Base-by-base conservation (phyloP, 139 green algal genomes). In the Auxenochlorella pyrenoidosa region DNA sequence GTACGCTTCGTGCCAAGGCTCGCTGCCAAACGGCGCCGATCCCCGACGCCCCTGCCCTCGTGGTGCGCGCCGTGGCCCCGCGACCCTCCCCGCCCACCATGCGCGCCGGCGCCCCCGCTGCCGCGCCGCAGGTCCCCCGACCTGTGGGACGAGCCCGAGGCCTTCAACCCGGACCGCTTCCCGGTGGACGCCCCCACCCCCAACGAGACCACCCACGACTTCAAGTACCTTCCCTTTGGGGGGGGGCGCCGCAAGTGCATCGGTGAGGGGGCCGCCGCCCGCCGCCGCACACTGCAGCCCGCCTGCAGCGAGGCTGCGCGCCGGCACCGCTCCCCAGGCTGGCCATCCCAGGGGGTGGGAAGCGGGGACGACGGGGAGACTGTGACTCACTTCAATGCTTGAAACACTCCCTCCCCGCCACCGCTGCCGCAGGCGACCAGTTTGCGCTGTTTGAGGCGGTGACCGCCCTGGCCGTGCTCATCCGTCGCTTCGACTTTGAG, bases 391-490 rank as follows among this genome's bases (percentile, higher is more conserved):
- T n/a, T n/a, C n/a, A n/a, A n/a, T n/a, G n/a, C n/a, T n/a, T n/a
- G n/a, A n/a, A n/a, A n/a, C n/a, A n/a, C n/a, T 44, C 21, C 41
- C 66, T 30, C 22, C 6, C 44, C 66, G 12, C 82, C 24, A 34
- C 54, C 16, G 15, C 22, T 18, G 0, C 41, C 86, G 75, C 84
- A 92, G 91, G 95, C 40, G 95, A 97, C 87, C 94, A 97, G 92
- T 98, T 98, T 92, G 96, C 96, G 28, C 88, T 99, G 81, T 97
- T 98, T 88, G 97, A 99, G 93, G 88, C 93, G 12, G 71, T 97
- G 2, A 93, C 96, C n/a, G 93, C 91, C 0, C 90, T 99, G 71
- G 93, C 95, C 44, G 96, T 98, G 93, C 91, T 99, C 51, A 58
- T 96, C 89, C 91, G 95, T 32, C 89, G 94, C 26, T 99, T 97